These are phyloP conservation scores for Sarcocystis neurona DNA, from an alignment of 169 alveolate species.

Conservation along the genomic window DNA sequence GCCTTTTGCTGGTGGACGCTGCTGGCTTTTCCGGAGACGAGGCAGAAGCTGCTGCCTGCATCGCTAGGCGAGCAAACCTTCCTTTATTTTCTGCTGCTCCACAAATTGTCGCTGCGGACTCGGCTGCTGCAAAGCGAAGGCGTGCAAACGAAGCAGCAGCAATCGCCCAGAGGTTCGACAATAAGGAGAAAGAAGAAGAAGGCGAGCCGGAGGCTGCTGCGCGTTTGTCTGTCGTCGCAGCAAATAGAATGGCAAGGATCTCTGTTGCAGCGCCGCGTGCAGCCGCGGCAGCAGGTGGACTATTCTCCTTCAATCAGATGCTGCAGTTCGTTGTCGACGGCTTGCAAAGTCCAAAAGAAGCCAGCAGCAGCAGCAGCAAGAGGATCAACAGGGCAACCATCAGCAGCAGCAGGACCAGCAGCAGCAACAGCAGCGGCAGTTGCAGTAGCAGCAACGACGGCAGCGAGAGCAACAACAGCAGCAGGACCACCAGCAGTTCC, in stretches of 20 bases:
- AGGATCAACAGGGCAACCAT: neutral
- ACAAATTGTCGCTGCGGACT: neutral
- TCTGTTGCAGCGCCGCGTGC: neutral
- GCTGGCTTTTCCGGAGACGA: too few relatives aligned
- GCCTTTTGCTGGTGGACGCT: too few relatives aligned
- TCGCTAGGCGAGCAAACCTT: neutral
- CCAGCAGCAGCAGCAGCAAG: neutral
- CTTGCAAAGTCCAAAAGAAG: conserved; percentile 28
- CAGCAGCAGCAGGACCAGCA: conserved; percentile 38
- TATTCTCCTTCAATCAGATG: too few relatives aligned
- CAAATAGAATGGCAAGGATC: too few relatives aligned
- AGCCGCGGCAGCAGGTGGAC: too few relatives aligned
- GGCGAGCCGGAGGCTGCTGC: neutral
- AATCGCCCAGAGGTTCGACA: too few relatives aligned
- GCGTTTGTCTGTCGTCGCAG: neutral
- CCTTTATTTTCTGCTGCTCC: neutral
- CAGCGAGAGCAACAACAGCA: too few relatives aligned
- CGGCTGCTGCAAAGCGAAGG: neutral
- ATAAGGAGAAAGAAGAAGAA: too few relatives aligned
- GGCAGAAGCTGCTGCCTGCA: neutral
- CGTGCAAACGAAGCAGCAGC: too few relatives aligned
- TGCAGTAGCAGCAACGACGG: neutral
- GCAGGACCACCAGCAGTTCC: too few relatives aligned
- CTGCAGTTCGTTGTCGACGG: conserved; percentile 13
- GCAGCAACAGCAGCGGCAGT: conserved; percentile 23